These are phyloP conservation scores for Penicillium palitans DNA, from an alignment of 2,329 filamentous ascomycete genomes.

Conservation along the genomic window DNA sequence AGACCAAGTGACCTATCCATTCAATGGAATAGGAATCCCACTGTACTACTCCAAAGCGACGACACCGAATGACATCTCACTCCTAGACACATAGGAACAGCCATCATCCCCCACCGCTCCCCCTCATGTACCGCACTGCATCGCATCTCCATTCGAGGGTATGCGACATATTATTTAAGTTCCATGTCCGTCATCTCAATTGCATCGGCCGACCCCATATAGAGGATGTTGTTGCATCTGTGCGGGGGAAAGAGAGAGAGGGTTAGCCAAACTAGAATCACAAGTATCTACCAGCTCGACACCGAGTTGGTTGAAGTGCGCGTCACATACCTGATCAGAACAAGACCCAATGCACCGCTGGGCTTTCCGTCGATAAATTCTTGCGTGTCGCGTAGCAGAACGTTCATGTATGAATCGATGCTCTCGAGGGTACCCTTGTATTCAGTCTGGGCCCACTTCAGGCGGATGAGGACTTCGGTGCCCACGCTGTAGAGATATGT, in stretches of 20 bases:
- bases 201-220: conserved; percentile 66
- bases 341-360: conserved; percentile 81
- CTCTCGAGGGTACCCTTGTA: conserved; percentile 93
- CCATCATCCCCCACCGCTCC: not conserved
- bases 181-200: conserved; percentile 50
- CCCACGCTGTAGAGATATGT: conserved; percentile 63
- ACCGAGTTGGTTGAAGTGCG: not conserved
- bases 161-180: conserved; percentile 31
- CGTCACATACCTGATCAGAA: conserved; percentile 74
- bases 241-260: not conserved
- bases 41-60: not conserved
- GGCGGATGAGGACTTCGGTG: conserved; percentile 83
- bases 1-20: not conserved
- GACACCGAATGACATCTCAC: not conserved
- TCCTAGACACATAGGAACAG: not conserved
- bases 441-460: conserved; percentile 98
- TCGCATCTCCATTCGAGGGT: not conserved
- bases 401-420: conserved; percentile 98
- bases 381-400: conserved; percentile 85
- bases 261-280: conserved; percentile 6
- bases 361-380: conserved; percentile 89
- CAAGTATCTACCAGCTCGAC: not conserved
- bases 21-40: not conserved
- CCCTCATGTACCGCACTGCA: not conserved
- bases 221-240: conserved; percentile 96